phyloP scores from a whole-genome alignment of 2,329 filamentous ascomycete genomes.

The Epichloe hybrida region DNA sequence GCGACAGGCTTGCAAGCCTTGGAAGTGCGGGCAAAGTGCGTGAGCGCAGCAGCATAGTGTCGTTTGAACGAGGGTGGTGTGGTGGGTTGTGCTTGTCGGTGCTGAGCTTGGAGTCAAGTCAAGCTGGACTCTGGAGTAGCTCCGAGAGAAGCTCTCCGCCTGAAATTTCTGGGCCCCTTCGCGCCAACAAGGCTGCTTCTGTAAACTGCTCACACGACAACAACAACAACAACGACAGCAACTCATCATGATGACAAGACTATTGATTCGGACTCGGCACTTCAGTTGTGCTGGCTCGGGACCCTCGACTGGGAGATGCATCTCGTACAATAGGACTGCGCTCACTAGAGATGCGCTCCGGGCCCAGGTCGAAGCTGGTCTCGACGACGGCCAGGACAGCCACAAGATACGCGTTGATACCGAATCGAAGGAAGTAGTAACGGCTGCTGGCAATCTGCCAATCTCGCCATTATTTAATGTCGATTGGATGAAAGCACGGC shows the following conservation, averaged over 20 bases:
- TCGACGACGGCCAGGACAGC: constrained; percentile 17
- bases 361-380: constrained; percentile 18
- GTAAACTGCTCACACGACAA: neutral
- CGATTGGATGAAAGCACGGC: constrained; percentile 29
- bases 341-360: constrained; percentile 18
- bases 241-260: neutral
- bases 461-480: constrained; percentile 42
- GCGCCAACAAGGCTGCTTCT: neutral
- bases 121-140: neutral
- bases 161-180: neutral
- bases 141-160: neutral
- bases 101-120: neutral
- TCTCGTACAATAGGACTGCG: constrained; percentile 17
- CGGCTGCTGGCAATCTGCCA: constrained; percentile 32
- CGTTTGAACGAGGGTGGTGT: neutral
- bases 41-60: constrained; percentile 19
- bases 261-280: constrained; percentile 9
- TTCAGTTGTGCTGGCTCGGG: constrained; percentile 5
- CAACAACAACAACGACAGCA: neutral
- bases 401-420: constrained; percentile 23
- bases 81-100: neutral
- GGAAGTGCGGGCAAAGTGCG: constrained; percentile 19
- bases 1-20: constrained; percentile 14
- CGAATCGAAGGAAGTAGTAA: constrained; percentile 29
- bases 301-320: constrained; percentile 15